Evolutionary conservation across 805 yeast species (phyloP).

Genomic region (Schwanniomyces vanrijiae): DNA sequence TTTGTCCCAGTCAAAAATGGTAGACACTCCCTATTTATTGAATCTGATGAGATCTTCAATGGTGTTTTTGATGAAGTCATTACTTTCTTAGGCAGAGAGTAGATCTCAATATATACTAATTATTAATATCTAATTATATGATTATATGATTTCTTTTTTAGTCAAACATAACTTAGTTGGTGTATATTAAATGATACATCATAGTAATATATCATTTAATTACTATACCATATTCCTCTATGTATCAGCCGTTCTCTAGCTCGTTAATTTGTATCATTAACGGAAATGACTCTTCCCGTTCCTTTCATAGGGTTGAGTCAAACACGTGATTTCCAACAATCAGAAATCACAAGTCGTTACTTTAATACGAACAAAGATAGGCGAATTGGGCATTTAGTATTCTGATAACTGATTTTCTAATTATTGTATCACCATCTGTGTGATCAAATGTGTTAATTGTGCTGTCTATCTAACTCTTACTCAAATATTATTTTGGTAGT

Average conservation of each 20-base stretch:
- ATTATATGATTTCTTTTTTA: too few species aligned
- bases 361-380: background rate
- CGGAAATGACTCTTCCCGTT: background rate
- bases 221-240: too few species aligned
- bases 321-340: background rate
- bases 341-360: background rate
- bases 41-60: conserved; percentile 41
- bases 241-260: too few species aligned
- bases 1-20: conserved; percentile 28
- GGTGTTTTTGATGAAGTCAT: conserved; percentile 36
- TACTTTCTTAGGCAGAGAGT: conserved; percentile 27
- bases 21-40: conserved; percentile 48
- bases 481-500: background rate
- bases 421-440: background rate
- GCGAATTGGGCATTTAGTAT: too few species aligned
- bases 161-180: too few species aligned
- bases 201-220: too few species aligned
- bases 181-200: too few species aligned
- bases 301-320: background rate
- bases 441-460: background rate
- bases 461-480: background rate
- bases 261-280: background rate
- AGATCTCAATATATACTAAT: too few species aligned
- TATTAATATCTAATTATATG: too few species aligned
- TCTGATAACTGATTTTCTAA: background rate